Evolutionary conservation across 2,329 filamentous ascomycete genomes (phyloP).

Genomic region (Fusarium longipes): DNA sequence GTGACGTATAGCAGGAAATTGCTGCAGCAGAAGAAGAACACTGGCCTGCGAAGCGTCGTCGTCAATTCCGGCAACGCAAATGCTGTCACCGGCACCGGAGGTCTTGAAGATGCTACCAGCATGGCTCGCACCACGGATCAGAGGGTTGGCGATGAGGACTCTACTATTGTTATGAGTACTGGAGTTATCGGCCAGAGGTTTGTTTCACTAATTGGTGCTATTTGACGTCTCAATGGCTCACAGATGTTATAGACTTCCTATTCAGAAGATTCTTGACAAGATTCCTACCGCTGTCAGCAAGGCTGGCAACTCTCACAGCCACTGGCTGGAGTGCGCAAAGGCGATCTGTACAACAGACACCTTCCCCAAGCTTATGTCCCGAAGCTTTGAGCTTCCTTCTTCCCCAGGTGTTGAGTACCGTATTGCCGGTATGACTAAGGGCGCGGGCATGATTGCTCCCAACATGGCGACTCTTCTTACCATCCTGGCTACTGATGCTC

Average conservation of each 20-base stretch:
- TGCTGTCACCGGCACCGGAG: constrained; percentile 91
- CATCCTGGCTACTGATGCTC: constrained; percentile 91
- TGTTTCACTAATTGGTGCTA: constrained; percentile 32
- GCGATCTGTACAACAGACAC: constrained; percentile 99
- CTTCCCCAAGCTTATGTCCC: constrained; percentile 93
- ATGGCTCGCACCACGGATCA: constrained; percentile 86
- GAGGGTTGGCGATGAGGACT: constrained; percentile 60
- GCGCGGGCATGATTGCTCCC: constrained; percentile 98
- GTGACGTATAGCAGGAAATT: constrained; percentile 85
- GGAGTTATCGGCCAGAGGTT: constrained; percentile 95
- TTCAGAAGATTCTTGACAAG: constrained; percentile 85
- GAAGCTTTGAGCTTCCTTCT: constrained; percentile 84
- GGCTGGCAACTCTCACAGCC: constrained; percentile 79
- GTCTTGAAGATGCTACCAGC: constrained; percentile 84
- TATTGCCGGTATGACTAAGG: constrained; percentile 96
- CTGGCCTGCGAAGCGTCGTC: constrained; percentile 82
- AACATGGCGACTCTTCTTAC: constrained; percentile 98
- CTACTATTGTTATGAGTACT: constrained; percentile 97
- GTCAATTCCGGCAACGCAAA: constrained; percentile 98
- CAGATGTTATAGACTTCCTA: constrained; percentile 73
- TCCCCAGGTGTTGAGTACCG: constrained; percentile 80
- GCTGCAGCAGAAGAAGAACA: constrained; percentile 72
- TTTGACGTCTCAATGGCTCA: constrained; percentile 8
- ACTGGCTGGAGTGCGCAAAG: constrained; percentile 87
- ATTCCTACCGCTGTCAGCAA: constrained; percentile 80